Evolutionary conservation across 2,329 filamentous ascomycete species (phyloP), one percentile per base, ranked within the genome.

Genomic region (Talaromyces amestolkiae): DNA sequence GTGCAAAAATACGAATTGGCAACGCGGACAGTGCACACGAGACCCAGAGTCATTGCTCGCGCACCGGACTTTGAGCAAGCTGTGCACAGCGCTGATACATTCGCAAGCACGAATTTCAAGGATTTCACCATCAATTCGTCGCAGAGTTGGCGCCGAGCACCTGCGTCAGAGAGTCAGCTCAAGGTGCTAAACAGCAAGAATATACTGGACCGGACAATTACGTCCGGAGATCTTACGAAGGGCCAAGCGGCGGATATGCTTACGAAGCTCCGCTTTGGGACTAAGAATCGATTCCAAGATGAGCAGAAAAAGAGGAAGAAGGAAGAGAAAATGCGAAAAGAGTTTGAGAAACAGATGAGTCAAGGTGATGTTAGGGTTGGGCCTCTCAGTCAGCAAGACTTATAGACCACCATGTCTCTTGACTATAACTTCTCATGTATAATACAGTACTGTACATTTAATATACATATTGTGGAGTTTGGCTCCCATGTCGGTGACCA

Each of bases 201-300:
- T 27, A 70, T 70, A 15, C 85, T 86, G 1, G 79, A 85, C 3
- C 85, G 84, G 3, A 87, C 95, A 75, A 76, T 96, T 60, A 83
- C 79, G 1, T 70, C 78, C 0, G 78, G 79, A 0, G 83, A 87
- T 37, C 73, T 96, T 63, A 92, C 85, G n/a, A 96, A 93, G 76
- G 93, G 93, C 6, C 87, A 86, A 73, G 93, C 92, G 5, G 85
- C 84, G 2, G 93, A 97, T 73, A 94, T 96, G 91, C 96, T 97
- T 69, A 96, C 91, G 17, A 95, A 95, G 76, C 75, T 97, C 65
- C 93, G 89, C 76, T 90, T 94, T 74, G 93, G 93, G 0, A 91
- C 91, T 1, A 81, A 85, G 82, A 74, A 90, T 78, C 67, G 86
- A 80, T 78, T 92, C 86, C 58, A 82, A 84, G 71, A 80, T 80